A percentile compares a stretch with the other conserved stretches of the same genome.
Conservation (phyloP, 768 basidiomycete species). For the Pisolithus microcarpus region DNA sequence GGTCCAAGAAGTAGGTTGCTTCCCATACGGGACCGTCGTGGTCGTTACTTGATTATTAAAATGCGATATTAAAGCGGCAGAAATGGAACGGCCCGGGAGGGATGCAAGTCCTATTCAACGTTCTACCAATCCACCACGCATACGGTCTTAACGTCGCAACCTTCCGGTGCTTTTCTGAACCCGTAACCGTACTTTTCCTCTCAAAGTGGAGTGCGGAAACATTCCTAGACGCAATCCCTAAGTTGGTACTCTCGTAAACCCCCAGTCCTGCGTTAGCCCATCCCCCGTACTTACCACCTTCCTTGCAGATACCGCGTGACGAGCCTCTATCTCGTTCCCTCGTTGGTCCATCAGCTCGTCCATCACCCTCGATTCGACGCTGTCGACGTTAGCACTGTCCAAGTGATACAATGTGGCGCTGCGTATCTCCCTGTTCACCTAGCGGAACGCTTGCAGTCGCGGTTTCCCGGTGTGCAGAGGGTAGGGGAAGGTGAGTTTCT, state of each 20-base stretch:
- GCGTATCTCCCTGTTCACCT: slow-evolving; percentile 62
- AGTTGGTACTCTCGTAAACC: slow-evolving; percentile 33
- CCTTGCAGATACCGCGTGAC: slow-evolving; percentile 48
- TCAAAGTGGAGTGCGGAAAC: slow-evolving; percentile 52
- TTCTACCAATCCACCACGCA: slow-evolving; percentile 62
- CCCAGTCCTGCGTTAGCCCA: neutral
- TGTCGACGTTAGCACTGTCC: slow-evolving; percentile 48
- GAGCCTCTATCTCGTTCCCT: slow-evolving; percentile 48
- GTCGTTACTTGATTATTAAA: neutral
- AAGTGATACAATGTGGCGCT: slow-evolving; percentile 44
- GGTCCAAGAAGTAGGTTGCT: slow-evolving; percentile 33
- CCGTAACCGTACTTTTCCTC: slow-evolving; percentile 46
- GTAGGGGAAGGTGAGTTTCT: slow-evolving; percentile 40
- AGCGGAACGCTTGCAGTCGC: slow-evolving; percentile 33
- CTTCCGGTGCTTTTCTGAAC: slow-evolving; percentile 42
- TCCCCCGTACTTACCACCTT: neutral
- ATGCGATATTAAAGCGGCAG: slow-evolving; percentile 27
- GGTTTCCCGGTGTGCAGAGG: slow-evolving; percentile 25
- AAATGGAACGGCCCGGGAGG: slow-evolving; percentile 36
- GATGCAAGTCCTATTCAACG: slow-evolving; percentile 44
- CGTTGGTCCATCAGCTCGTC: slow-evolving; percentile 57
- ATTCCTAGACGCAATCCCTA: slow-evolving; percentile 48
- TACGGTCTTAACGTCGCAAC: slow-evolving; percentile 52
- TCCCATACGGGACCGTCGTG: neutral
- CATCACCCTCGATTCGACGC: slow-evolving; percentile 41